A percentile compares a stretch with the other conserved stretches of the same genome.
Conservation (phyloP, 306 rosid genomes). For the Gynostemma pentaphyllum region DNA sequence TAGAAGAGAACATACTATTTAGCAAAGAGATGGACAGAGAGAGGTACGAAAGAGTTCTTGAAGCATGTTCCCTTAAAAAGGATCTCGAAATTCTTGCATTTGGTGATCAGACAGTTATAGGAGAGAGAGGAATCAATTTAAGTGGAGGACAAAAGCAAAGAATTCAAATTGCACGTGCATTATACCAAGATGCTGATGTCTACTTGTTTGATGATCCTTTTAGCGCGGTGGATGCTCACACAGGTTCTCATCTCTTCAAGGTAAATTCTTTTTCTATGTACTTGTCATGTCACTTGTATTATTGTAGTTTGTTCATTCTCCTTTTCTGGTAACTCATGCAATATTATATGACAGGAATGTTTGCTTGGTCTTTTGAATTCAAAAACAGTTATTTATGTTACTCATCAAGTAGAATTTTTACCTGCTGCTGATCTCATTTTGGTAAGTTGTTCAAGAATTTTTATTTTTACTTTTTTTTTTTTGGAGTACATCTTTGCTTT, state of each 20-base stretch:
- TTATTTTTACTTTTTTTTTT: background rate
- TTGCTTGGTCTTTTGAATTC: conserved; percentile 59
- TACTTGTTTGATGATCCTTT: conserved; percentile 88
- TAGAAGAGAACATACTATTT: conserved; percentile 66
- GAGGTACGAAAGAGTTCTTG: conserved; percentile 52
- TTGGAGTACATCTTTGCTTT: background rate
- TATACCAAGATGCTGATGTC: conserved; percentile 74
- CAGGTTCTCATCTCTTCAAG: conserved; percentile 84
- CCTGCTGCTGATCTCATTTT: conserved; percentile 75
- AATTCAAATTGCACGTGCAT: conserved; percentile 71
- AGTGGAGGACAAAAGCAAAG: conserved; percentile 91
- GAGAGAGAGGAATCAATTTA: conserved; percentile 83
- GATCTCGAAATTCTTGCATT: conserved; percentile 61
- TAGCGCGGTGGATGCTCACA: conserved; percentile 89
- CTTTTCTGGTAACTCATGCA: background rate
- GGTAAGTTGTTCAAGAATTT: conserved; percentile 29
- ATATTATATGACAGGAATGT: conserved; percentile 73
- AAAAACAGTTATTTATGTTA: conserved; percentile 66
- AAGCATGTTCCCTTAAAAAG: conserved; percentile 62
- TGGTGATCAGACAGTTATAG: conserved; percentile 76
- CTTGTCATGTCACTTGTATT: too few species aligned
- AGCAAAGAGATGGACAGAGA: conserved; percentile 63
- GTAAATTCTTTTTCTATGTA: conserved; percentile 13
- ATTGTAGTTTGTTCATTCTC: background rate
- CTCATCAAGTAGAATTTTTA: conserved; percentile 89